Percentiles rank a stretch among this genome's conserved stretches.
Evolutionary conservation across 1,139 yeast species (phyloP).

Genomic region (Candida frijolesensis): DNA sequence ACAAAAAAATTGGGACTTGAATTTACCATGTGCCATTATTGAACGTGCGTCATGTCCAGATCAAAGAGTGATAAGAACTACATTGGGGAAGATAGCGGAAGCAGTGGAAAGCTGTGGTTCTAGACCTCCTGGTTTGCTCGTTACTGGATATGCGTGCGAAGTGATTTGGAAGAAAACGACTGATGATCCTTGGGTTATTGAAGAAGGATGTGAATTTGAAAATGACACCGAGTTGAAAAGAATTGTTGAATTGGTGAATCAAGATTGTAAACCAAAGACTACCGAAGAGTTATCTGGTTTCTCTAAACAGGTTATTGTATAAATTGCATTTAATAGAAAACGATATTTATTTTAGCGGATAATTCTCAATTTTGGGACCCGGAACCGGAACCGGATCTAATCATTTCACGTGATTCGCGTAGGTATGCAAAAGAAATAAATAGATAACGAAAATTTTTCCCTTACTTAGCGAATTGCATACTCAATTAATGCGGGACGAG

Average conservation of each 20-base stretch:
- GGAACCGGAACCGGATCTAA: not conserved
- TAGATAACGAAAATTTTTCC: not conserved
- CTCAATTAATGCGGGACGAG: not conserved
- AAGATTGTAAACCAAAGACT: not conserved
- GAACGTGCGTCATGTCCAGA: slow-evolving; percentile 95
- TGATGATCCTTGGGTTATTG: slow-evolving; percentile 46
- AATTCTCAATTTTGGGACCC: too few species aligned
- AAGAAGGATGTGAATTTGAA: slow-evolving; percentile 51
- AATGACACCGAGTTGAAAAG: slow-evolving; percentile 8
- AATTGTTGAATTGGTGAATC: slow-evolving; percentile 7
- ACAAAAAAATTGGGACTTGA: slow-evolving; percentile 64
- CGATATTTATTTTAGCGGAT: not conserved
- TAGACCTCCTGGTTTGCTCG: slow-evolving; percentile 90
- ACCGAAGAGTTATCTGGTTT: not conserved
- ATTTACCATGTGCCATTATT: slow-evolving; percentile 79
- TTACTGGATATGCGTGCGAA: slow-evolving; percentile 80
- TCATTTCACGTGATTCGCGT: not conserved
- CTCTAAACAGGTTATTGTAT: not conserved
- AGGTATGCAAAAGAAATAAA: not conserved
- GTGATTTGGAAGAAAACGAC: slow-evolving; percentile 38
- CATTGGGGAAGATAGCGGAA: slow-evolving; percentile 62
- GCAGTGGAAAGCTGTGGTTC: slow-evolving; percentile 84
- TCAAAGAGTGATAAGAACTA: slow-evolving; percentile 81
- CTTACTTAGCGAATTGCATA: too few species aligned
- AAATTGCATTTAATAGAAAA: not conserved